Conservation (phyloP, 2,329 filamentous ascomycete species). For the Fusarium goolgardi region DNA sequence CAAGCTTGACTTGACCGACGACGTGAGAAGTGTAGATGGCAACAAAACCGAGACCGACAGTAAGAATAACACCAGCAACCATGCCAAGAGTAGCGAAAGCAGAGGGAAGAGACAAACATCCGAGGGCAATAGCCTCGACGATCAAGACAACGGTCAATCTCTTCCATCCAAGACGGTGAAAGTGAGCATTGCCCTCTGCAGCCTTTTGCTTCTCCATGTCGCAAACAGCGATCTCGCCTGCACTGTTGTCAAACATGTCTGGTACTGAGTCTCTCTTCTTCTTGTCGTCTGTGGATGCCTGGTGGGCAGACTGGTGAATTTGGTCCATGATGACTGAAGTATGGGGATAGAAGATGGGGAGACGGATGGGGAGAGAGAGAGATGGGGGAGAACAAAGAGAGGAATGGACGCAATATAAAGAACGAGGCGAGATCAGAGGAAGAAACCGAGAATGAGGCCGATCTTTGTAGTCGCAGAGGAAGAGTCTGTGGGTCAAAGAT, state of each 20-base stretch:
- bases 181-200: constrained; percentile 59
- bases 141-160: constrained; percentile 66
- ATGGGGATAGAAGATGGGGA: background rate
- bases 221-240: constrained; percentile 55
- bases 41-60: constrained; percentile 57
- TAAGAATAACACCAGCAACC: constrained; percentile 60
- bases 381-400: background rate
- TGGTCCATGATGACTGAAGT: constrained; percentile 30
- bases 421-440: constrained; percentile 3
- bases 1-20: constrained; percentile 62
- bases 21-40: constrained; percentile 62
- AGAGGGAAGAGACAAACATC: constrained; percentile 62
- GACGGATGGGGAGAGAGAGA: background rate
- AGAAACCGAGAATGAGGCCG: constrained; percentile 40
- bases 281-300: constrained; percentile 11
- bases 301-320: constrained; percentile 27
- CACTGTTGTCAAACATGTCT: constrained; percentile 47
- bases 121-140: constrained; percentile 68
- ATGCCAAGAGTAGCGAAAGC: constrained; percentile 67
- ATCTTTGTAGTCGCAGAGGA: constrained; percentile 22
- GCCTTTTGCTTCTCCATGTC: constrained; percentile 62
- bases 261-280: constrained; percentile 29
- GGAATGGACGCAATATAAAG: constrained; percentile 7
- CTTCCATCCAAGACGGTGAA: constrained; percentile 67
- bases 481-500: constrained; percentile 19